Evolutionary conservation across 148 eudicot genomes (phyloP).

Genomic region (Vaccinium macrocarpon): DNA sequence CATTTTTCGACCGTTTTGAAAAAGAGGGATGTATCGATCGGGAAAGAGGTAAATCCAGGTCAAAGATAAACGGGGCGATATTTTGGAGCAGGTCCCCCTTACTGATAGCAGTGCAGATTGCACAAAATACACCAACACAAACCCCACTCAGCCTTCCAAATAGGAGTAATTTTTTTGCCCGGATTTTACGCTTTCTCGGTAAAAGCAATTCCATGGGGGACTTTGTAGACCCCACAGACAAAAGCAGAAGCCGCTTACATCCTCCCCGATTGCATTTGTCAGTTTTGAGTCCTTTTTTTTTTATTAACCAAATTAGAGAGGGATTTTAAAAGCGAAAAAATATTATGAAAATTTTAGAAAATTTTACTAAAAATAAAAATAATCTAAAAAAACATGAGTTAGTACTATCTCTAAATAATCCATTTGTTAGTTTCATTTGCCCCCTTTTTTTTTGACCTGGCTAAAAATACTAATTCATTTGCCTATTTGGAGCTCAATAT

Average conservation of each 20-base stretch:
- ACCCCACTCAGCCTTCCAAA: background rate
- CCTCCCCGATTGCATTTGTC: constrained; percentile 13
- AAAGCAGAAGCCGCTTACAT: background rate
- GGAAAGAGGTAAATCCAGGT: background rate
- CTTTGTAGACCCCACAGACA: constrained; percentile 14
- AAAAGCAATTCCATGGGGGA: background rate
- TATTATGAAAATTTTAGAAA: too few species aligned
- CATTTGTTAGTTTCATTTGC: too few species aligned
- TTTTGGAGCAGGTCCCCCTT: constrained; percentile 8
- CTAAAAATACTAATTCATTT: too few species aligned
- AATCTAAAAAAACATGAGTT: too few species aligned
- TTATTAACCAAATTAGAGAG: too few species aligned
- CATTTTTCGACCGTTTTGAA: too few species aligned
- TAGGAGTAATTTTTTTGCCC: constrained; percentile 1
- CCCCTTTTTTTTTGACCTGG: too few species aligned
- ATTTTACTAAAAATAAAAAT: too few species aligned
- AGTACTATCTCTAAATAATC: too few species aligned
- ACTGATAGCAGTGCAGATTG: background rate
- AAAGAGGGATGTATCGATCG: background rate
- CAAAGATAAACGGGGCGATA: constrained; percentile 23
- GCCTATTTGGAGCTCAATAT: too few species aligned
- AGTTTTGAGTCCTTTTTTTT: too few species aligned
- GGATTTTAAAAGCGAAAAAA: too few species aligned
- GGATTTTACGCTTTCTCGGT: constrained; percentile 21
- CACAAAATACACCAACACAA: background rate